Conservation (phyloP, 2,329 filamentous ascomycete genomes). For the Paraphoma chrysanthemicola region DNA sequence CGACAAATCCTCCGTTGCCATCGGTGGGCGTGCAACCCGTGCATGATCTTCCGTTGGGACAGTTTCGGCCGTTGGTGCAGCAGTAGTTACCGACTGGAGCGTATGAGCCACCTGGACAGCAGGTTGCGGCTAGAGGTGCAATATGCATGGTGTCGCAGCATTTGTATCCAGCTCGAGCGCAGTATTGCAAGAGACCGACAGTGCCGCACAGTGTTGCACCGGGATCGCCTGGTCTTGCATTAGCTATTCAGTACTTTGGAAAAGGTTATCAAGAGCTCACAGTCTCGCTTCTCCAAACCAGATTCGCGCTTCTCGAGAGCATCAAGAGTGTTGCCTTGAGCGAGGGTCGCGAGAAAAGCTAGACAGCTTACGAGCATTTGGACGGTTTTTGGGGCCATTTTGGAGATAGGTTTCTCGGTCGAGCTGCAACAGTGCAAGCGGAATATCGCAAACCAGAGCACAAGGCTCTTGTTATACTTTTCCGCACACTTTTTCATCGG, state of each 20-base stretch:
- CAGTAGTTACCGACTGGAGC: slow-evolving; percentile 6
- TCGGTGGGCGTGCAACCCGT: slow-evolving; percentile 2
- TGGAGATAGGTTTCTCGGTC: background rate
- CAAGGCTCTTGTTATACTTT: background rate
- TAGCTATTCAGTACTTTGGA: background rate
- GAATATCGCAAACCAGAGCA: background rate
- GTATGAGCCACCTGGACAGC: slow-evolving; percentile 5
- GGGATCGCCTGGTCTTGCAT: background rate
- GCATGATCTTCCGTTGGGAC: slow-evolving; percentile 6
- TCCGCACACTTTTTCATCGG: no score
- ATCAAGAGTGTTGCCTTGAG: background rate
- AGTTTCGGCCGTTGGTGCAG: slow-evolving; percentile 2
- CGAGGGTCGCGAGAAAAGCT: background rate
- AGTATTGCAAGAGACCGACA: background rate
- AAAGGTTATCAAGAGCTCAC: background rate
- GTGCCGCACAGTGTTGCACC: slow-evolving; percentile 6
- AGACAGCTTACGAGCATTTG: background rate
- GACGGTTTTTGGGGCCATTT: background rate
- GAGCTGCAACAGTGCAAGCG: background rate
- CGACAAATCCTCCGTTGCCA: background rate
- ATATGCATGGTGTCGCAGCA: slow-evolving; percentile 3
- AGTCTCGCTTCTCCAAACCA: background rate
- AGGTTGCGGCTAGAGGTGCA: slow-evolving; percentile 1
- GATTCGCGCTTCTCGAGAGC: background rate
- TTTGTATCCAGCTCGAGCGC: slow-evolving; percentile 1